Conservation (phyloP, 2,329 filamentous ascomycete species). For the Ophiosphaerella korrae region DNA sequence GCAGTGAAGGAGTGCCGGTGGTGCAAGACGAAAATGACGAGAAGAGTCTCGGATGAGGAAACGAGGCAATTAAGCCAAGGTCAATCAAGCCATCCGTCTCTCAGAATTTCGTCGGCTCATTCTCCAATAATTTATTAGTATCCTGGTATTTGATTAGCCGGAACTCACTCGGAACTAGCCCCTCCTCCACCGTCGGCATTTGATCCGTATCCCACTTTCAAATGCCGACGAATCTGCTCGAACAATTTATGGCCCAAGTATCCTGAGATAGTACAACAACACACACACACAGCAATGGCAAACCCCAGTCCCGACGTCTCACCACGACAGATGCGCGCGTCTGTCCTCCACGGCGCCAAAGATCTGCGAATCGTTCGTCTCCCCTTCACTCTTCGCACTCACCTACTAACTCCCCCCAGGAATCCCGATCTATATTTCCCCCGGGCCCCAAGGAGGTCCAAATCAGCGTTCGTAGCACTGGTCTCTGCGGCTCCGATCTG, state of each 20-base stretch:
- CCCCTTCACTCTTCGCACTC: not conserved
- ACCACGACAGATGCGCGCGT: constrained; percentile 51
- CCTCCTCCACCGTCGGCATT: constrained; percentile 30
- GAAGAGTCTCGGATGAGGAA: too few relatives aligned
- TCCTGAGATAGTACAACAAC: not conserved
- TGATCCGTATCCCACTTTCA: constrained; percentile 33
- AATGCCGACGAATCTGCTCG: constrained; percentile 40
- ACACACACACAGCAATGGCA: constrained; percentile 19
- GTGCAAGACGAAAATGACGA: too few relatives aligned
- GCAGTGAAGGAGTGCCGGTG: too few relatives aligned
- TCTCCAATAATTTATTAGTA: not conserved
- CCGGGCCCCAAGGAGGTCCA: constrained; percentile 64
- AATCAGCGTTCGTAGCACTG: constrained; percentile 67
- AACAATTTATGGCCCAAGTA: not conserved
- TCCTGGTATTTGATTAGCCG: constrained; percentile 14
- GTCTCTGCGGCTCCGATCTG: constrained; percentile 73
- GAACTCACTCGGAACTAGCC: constrained; percentile 37
- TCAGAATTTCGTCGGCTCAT: not conserved
- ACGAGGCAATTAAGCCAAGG: too few relatives aligned
- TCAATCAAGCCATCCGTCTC: too few relatives aligned
- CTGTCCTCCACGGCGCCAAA: constrained; percentile 65
- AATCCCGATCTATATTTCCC: constrained; percentile 55
- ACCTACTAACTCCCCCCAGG: constrained; percentile 47
- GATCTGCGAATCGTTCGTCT: constrained; percentile 62
- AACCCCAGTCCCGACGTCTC: constrained; percentile 21